Base-by-base conservation (phyloP, 2,329 filamentous ascomycete species). In the Aureobasidium pullulans region DNA sequence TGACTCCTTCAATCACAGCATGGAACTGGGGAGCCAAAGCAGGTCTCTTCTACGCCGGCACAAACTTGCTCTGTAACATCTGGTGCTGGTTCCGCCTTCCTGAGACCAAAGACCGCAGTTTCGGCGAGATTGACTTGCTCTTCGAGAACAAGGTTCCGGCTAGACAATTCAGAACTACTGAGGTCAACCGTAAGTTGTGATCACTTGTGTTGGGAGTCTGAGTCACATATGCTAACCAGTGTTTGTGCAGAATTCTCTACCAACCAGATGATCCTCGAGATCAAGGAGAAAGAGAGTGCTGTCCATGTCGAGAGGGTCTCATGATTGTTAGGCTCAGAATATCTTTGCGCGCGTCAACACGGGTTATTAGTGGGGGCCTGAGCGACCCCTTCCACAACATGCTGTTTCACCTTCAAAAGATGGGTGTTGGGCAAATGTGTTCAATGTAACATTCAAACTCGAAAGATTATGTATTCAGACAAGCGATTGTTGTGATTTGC, bases 101-200 rank as follows among this genome's bases (percentile, higher is more conserved):
- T 6, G 75, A 76, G 61, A 76, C 73, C 40, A 72, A 70, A 53
- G 73, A 70, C 0, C 62, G 73, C 40, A 75, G 74, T 28, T 76
- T 70, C 59, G 73, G 75, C 52, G 74, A 77, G 65, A 62, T 77
- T 31, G 74, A 77, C 64, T 65, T 74, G 19, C 72, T 76, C 71
- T 76, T 76, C 61, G 68, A 71, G 47, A 64, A 69, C 43, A 64
- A 66, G 15, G 69, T 76, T 23, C 62, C 58, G 10, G 71, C 72
- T 9, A 67, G 70, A 48, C 62, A 72, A 42, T 75, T 75, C 48
- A 52, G 8, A 4, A 40, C 48, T 7, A 52, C 48, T 8, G 36
- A 29, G 6, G 48, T 31, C 15, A 31, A 52, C 36, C 48, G 48
- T 52, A 31, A 52, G 48, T 39, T 4, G 16, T 29, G 1, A 13